Evolutionary conservation across 192 early-diverging fungal genomes (phyloP).

Genomic region (Rhizophagus clarus): DNA sequence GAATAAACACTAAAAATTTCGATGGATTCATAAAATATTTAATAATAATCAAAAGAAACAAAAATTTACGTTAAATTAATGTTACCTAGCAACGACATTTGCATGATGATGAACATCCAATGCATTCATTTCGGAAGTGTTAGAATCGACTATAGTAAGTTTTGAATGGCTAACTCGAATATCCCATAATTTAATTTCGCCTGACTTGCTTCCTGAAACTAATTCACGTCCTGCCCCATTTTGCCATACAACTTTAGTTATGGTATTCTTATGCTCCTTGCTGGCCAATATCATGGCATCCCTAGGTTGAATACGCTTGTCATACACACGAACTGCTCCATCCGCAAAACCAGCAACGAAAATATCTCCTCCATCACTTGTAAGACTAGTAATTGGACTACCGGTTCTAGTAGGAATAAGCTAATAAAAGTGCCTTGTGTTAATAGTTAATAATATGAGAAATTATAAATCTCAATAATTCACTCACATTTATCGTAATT

Average conservation of each 20-base stretch:
- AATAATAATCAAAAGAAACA: not conserved
- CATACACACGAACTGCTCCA: slow-evolving; percentile 71
- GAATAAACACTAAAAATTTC: slow-evolving; percentile 36
- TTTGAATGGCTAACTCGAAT: slow-evolving; percentile 44
- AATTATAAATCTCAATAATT: not conserved
- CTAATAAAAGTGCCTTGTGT: slow-evolving; percentile 37
- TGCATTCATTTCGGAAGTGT: slow-evolving; percentile 50
- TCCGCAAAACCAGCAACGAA: slow-evolving; percentile 76
- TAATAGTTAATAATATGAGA: not conserved
- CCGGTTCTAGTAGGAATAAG: slow-evolving; percentile 59
- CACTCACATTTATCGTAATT: slow-evolving; percentile 63
- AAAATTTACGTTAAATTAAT: not conserved
- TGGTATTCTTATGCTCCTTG: slow-evolving; percentile 63
- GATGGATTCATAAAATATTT: not conserved
- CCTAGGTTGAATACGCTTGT: slow-evolving; percentile 55
- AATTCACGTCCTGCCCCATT: slow-evolving; percentile 58
- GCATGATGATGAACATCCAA: slow-evolving; percentile 64
- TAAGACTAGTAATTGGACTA: slow-evolving; percentile 63
- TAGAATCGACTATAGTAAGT: slow-evolving; percentile 44
- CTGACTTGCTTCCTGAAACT: slow-evolving; percentile 63
- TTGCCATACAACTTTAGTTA: slow-evolving; percentile 60
- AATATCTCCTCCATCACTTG: slow-evolving; percentile 67
- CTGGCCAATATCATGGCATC: slow-evolving; percentile 60
- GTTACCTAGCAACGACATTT: slow-evolving; percentile 62
- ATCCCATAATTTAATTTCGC: slow-evolving; percentile 67